These are phyloP conservation scores for Boletus sensibilis DNA, from an alignment of 768 basidiomycete genomes.

Conservation along the genomic window DNA sequence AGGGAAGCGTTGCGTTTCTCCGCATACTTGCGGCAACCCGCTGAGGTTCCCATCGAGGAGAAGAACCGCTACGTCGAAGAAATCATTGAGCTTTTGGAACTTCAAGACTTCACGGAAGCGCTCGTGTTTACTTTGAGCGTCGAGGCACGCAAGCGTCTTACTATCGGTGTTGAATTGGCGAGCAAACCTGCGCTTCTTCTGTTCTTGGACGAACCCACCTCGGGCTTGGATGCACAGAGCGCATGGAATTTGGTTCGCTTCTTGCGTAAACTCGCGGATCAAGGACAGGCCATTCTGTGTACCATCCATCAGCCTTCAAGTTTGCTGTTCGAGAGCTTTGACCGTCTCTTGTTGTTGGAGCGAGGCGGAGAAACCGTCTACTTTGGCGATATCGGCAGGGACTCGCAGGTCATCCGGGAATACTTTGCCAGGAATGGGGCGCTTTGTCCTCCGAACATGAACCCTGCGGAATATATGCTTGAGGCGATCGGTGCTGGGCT, in stretches of 20 bases:
- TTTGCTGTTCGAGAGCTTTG: constrained; percentile 85
- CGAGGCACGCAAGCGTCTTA: constrained; percentile 80
- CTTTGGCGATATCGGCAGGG: constrained; percentile 83
- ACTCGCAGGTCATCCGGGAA: constrained; percentile 62
- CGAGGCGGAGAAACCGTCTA: constrained; percentile 90
- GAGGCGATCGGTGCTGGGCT: constrained; percentile 87
- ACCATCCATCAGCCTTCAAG: constrained; percentile 90
- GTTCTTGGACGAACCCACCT: constrained; percentile 47
- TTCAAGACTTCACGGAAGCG: constrained; percentile 82
- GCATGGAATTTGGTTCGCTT: constrained; percentile 84
- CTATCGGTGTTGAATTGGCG: constrained; percentile 89
- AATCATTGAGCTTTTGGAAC: constrained; percentile 79
- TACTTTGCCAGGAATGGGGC: constrained; percentile 79
- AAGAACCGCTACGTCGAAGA: constrained; percentile 81
- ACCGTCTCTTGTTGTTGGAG: constrained; percentile 64
- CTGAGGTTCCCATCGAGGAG: constrained; percentile 61
- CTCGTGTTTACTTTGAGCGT: constrained; percentile 68
- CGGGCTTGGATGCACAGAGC: constrained; percentile 59
- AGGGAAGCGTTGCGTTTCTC: constrained; percentile 85
- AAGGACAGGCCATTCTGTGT: constrained; percentile 87
- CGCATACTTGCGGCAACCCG: constrained; percentile 79
- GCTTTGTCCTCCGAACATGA: constrained; percentile 69
- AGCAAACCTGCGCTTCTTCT: constrained; percentile 49
- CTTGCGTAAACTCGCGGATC: constrained; percentile 77
- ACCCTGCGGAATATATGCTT: constrained; percentile 79